These are phyloP conservation scores for Torulaspora gathmanii DNA, from an alignment of 805 yeast species.

Conservation along the genomic window DNA sequence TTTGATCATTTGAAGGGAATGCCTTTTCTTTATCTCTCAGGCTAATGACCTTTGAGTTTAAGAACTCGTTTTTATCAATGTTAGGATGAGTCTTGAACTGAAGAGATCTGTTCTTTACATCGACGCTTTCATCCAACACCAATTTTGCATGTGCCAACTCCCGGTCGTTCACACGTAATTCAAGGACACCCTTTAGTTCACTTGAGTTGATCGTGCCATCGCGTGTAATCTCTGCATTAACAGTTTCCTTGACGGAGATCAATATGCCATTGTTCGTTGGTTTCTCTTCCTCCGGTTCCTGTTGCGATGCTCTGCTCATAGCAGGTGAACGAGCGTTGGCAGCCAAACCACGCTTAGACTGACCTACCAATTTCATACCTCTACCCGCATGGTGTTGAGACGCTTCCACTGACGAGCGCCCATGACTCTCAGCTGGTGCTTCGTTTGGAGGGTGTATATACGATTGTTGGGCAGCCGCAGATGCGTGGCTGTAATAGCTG, in stretches of 20 bases:
- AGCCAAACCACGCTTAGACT: conserved; percentile 3
- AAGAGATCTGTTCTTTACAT: conserved; percentile 42
- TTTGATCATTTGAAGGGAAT: conserved; percentile 88
- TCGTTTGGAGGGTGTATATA: conserved; percentile 23
- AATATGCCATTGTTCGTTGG: conserved; percentile 70
- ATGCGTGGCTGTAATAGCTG: conserved; percentile 36
- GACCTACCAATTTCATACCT: conserved; percentile 32
- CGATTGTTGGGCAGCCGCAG: conserved; percentile 38
- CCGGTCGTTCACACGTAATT: conserved; percentile 78
- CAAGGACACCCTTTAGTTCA: conserved; percentile 87
- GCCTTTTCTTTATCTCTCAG: conserved; percentile 73
- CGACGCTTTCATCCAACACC: conserved; percentile 47
- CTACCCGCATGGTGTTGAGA: conserved; percentile 17
- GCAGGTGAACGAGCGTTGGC: conserved; percentile 20
- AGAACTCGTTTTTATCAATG: conserved; percentile 74
- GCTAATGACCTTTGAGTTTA: conserved; percentile 52
- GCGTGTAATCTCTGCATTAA: conserved; percentile 71
- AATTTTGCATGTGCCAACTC: conserved; percentile 64
- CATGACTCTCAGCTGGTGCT: conserved; percentile 8
- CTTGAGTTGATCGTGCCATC: conserved; percentile 70
- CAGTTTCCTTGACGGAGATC: conserved; percentile 69
- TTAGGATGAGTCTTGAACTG: conserved; percentile 95
- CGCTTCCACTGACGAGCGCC: conserved; percentile 3
- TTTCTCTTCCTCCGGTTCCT: conserved; percentile 27
- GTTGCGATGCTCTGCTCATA: conserved; percentile 6